These are phyloP conservation scores for Vitellaria paradoxa DNA, from an alignment of 179 eudicot species.

Conservation along the genomic window DNA sequence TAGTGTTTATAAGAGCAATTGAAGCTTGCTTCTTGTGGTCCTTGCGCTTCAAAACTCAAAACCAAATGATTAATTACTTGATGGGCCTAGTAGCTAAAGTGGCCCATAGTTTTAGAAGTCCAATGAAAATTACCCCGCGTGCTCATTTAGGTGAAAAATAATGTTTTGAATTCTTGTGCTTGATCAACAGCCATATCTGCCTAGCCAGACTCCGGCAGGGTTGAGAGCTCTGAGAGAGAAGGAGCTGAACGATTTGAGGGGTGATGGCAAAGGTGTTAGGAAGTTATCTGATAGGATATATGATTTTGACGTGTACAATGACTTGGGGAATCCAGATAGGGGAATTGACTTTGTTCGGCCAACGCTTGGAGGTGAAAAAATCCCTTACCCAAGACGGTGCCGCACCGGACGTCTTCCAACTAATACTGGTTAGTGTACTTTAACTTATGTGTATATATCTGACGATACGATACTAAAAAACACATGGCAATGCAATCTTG, in stretches of 20 bases:
- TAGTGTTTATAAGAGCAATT: no score
- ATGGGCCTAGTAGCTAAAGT: no score
- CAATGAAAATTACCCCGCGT: no score
- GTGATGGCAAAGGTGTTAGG: conserved; percentile 74
- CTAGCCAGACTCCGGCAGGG: conserved; percentile 83
- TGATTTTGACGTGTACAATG: conserved; percentile 85
- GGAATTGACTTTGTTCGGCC: conserved; percentile 64
- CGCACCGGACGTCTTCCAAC: conserved; percentile 82
- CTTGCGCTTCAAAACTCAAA: no score
- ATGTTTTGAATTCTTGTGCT: neutral
- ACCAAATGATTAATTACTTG: no score
- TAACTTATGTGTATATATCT: no score
- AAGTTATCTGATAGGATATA: conserved; percentile 69
- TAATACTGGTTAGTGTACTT: conserved; percentile 52
- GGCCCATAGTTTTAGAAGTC: no score
- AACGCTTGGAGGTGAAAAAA: conserved; percentile 61
- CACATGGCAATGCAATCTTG: neutral
- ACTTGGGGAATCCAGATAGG: conserved; percentile 85
- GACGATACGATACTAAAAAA: neutral
- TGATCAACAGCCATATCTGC: conserved; percentile 73
- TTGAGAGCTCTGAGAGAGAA: conserved; percentile 70
- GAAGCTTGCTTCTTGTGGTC: no score
- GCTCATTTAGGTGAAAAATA: neutral
- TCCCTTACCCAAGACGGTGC: conserved; percentile 90
- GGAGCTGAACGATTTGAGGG: conserved; percentile 73